A percentile compares a stretch with the other conserved stretches of the same genome.
Conservation (phyloP, 2,329 filamentous ascomycete species). For the Alternaria burnsii region DNA sequence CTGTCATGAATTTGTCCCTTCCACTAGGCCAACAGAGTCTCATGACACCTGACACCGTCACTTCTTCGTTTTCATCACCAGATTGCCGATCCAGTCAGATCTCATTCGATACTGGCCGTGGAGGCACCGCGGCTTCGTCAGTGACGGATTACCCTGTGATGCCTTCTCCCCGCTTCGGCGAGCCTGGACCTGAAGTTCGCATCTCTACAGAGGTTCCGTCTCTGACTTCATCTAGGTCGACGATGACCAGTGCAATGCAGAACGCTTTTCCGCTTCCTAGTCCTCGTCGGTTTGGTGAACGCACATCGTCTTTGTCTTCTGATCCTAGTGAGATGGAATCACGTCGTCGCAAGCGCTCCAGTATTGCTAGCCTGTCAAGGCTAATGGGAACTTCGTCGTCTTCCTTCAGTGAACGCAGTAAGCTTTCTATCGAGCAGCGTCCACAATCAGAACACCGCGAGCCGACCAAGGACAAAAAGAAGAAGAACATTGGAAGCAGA, state of each 20-base stretch:
- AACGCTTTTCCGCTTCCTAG: slow-evolving; percentile 54
- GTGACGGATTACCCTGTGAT: slow-evolving; percentile 75
- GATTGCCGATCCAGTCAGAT: slow-evolving; percentile 69
- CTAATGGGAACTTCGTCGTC: slow-evolving; percentile 71
- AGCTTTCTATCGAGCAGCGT: slow-evolving; percentile 72
- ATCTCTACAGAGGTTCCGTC: slow-evolving; percentile 80
- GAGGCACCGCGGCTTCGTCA: slow-evolving; percentile 79
- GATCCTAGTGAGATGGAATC: slow-evolving; percentile 50
- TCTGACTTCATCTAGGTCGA: slow-evolving; percentile 77
- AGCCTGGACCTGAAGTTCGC: slow-evolving; percentile 75
- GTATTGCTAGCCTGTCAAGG: slow-evolving; percentile 78
- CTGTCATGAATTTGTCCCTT: slow-evolving; percentile 49
- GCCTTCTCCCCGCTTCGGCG: slow-evolving; percentile 75
- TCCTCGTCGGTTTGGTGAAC: slow-evolving; percentile 55
- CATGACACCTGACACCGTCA: slow-evolving; percentile 71
- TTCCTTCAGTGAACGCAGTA: slow-evolving; percentile 74
- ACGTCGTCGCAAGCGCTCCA: slow-evolving; percentile 76
- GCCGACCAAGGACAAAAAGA: slow-evolving; percentile 70
- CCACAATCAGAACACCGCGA: slow-evolving; percentile 61
- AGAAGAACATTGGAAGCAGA: slow-evolving; percentile 73
- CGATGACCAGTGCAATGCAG: slow-evolving; percentile 75
- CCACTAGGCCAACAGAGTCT: slow-evolving; percentile 57
- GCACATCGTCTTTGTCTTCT: slow-evolving; percentile 54
- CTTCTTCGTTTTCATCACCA: slow-evolving; percentile 69
- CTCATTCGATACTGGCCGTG: slow-evolving; percentile 72